A percentile compares a stretch with the other conserved stretches of the same genome.
phyloP scores from a whole-genome alignment of 371 early-diverging fungal species.

The Mycotypha africana region DNA sequence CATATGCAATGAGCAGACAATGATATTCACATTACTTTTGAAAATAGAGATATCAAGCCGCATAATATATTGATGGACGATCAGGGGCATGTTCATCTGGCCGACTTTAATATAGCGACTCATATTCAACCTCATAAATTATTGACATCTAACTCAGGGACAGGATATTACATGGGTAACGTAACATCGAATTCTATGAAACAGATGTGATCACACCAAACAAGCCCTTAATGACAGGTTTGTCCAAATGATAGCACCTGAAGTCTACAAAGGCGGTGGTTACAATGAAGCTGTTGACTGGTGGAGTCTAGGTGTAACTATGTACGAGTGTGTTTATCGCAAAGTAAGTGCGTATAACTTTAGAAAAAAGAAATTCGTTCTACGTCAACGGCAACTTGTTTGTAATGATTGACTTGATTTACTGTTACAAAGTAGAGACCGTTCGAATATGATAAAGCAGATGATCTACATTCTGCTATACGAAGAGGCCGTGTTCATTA shows the following conservation, averaged over 20 bases:
- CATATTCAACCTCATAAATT: conserved; percentile 48
- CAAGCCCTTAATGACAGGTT: neutral
- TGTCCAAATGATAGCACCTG: conserved; percentile 57
- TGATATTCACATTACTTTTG: neutral
- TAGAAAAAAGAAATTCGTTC: too few species aligned
- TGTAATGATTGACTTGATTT: too few species aligned
- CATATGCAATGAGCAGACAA: too few species aligned
- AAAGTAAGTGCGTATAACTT: conserved; percentile 22
- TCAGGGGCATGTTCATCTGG: conserved; percentile 69
- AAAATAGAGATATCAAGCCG: conserved; percentile 70
- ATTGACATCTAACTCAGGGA: conserved; percentile 74
- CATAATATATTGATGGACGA: conserved; percentile 82
- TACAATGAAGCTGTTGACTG: conserved; percentile 80
- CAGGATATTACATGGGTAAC: conserved; percentile 74
- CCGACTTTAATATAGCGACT: conserved; percentile 83
- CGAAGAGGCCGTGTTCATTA: conserved; percentile 50
- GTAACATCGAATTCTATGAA: too few species aligned
- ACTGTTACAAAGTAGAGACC: conserved; percentile 39
- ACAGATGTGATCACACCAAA: neutral
- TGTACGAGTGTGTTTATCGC: conserved; percentile 68
- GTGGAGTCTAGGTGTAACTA: conserved; percentile 89
- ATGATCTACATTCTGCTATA: conserved; percentile 52
- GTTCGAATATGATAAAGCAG: conserved; percentile 50
- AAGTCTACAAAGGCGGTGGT: conserved; percentile 66
- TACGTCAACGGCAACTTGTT: too few species aligned